phyloP scores from a whole-genome alignment of 2,329 filamentous ascomycete genomes.

The Fonsecaea pedrosoi region DNA sequence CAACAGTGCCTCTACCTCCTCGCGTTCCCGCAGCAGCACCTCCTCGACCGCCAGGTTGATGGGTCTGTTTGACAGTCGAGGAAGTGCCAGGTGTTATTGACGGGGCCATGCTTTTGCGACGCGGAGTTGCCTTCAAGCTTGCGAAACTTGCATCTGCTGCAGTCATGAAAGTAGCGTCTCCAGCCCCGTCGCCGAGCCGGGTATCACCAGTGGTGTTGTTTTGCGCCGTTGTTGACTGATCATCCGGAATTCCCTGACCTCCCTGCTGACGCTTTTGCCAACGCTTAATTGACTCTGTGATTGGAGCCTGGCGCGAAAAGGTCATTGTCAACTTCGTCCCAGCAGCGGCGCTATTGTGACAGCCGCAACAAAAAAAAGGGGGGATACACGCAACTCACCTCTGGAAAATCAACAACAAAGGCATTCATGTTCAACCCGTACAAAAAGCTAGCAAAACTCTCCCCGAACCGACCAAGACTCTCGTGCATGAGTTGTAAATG shows the following conservation, averaged over 20 bases:
- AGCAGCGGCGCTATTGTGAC: constrained; percentile 5
- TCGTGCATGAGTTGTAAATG: constrained; percentile 97
- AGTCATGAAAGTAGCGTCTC: constrained; percentile 34
- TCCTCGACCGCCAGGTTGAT: constrained; percentile 19
- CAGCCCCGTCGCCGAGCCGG: constrained; percentile 13
- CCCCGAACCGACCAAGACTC: constrained; percentile 87
- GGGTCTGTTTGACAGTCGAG: constrained; percentile 25
- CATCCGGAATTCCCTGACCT: constrained; percentile 19
- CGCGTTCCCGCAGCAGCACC: constrained; percentile 22
- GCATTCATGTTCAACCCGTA: constrained; percentile 99
- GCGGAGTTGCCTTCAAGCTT: constrained; percentile 39
- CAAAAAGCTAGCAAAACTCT: constrained; percentile 93
- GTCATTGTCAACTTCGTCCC: constrained; percentile 9
- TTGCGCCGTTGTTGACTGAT: constrained; percentile 18
- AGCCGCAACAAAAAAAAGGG: neutral
- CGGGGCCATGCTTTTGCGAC: constrained; percentile 34
- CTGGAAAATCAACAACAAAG: constrained; percentile 96
- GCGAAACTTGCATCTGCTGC: constrained; percentile 36
- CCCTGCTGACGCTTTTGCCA: constrained; percentile 61
- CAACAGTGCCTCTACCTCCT: constrained; percentile 45
- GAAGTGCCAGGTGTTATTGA: constrained; percentile 28
- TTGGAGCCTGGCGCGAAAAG: constrained; percentile 67
- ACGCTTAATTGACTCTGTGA: constrained; percentile 79
- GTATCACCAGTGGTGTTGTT: constrained; percentile 3
- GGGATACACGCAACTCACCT: constrained; percentile 61